Conservation (phyloP, 257 asterid species). For the Solanum acaule region DNA sequence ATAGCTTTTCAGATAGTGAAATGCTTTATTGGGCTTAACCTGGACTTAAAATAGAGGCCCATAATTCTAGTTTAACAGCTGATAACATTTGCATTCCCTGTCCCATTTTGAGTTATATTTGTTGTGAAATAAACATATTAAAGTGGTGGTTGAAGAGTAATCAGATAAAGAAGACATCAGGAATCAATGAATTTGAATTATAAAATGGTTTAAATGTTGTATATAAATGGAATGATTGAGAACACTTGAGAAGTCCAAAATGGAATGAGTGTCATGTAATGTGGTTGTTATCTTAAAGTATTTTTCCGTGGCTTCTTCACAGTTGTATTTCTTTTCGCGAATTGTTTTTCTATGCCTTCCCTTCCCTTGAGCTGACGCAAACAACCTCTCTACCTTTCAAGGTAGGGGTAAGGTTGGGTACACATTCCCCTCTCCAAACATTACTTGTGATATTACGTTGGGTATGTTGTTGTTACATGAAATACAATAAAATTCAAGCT, state of each 20-base stretch:
- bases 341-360: background rate
- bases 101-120: background rate
- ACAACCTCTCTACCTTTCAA: background rate
- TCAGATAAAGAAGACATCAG: background rate
- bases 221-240: background rate
- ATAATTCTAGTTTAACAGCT: background rate
- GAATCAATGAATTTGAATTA: background rate
- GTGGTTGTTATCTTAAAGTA: background rate
- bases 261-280: background rate
- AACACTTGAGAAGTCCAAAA: background rate
- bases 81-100: background rate
- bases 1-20: background rate
- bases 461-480: background rate
- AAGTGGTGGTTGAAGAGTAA: background rate
- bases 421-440: background rate
- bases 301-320: no score
- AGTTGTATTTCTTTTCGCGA: no score
- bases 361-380: background rate
- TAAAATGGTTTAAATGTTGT: background rate
- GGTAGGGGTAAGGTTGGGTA: background rate
- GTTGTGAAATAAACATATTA: background rate
- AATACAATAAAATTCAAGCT: constrained; percentile 1
- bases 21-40: background rate
- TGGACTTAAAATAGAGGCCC: background rate
- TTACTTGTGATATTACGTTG: background rate